Evolutionary conservation across 169 alveolate genomes (phyloP), one percentile per base, ranked within the genome.

Genomic region (Plasmodium coatneyi): DNA sequence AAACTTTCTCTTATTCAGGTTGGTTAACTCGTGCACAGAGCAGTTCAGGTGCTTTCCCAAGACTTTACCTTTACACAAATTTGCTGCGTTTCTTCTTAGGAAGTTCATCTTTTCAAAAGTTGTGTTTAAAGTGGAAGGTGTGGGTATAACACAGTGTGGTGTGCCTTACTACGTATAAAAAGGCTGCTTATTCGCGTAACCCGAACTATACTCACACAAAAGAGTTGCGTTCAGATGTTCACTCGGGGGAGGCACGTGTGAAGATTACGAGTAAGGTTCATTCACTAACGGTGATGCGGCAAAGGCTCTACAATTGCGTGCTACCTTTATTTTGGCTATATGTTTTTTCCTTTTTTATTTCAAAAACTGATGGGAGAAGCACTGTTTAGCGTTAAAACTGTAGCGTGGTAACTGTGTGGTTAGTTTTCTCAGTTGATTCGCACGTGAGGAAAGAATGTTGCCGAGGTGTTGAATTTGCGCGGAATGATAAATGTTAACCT

Each of bases 71-170:
- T 79, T 89, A 30, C 87, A 89, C 22, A 80, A 60, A 56, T 71
- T 89, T 49, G 36, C 49, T 28, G 82, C 82, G 82, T 89, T 89
- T 89, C 90, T 89, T 39, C 78, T 66, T 22, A 89, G 19, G 49
- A 41, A 79, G 79, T 89, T 89, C 94, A 89, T 89, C 79, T 78
- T 84, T 84, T 84, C 54, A 9, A 83, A 83, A 83, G 52, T 34
- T 36, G 32, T 43, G 54, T 28, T 80, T 80, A 80, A 39, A 80
- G 36, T 28, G 56, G 19, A 80, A 80, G 22, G 34, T 46, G 66
- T 80, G 7, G n/a, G 49, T 80, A 25, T 36, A 16, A 12, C 9
- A 41, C 86, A 80, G 36, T 43, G 5, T 46, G 52, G 66, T 28
- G 16, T 41, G 7, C 54, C n/a, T 46, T 12, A 19, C 30, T 80